These are phyloP conservation scores for Adansonia grandidieri DNA, from an alignment of 441 rosid genomes.

Conservation along the genomic window DNA sequence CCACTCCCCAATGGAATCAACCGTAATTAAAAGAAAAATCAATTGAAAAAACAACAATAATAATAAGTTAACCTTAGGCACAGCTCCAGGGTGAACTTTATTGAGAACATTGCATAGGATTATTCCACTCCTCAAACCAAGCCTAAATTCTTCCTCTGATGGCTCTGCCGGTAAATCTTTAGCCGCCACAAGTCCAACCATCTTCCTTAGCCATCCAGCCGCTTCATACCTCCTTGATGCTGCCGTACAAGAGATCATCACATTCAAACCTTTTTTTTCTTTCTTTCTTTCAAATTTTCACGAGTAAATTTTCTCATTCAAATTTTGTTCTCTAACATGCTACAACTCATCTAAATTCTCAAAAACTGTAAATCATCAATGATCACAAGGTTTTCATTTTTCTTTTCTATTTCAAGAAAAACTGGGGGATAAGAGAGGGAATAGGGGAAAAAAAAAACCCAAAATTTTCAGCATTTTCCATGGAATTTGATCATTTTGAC, in stretches of 20 bases:
- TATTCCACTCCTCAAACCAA: constrained; percentile 78
- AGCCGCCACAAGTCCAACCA: constrained; percentile 11
- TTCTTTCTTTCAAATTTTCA: neutral
- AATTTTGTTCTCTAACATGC: neutral
- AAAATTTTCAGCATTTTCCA: neutral
- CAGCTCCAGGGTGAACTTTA: constrained; percentile 69
- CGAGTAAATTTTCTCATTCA: neutral
- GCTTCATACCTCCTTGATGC: constrained; percentile 35
- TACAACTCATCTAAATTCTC: neutral
- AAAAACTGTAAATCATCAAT: neutral
- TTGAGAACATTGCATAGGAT: constrained; percentile 70
- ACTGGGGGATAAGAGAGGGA: neutral
- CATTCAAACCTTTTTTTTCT: neutral
- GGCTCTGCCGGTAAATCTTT: constrained; percentile 9
- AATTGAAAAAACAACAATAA: neutral
- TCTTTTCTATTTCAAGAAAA: too few relatives aligned
- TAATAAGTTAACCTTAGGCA: constrained; percentile 54
- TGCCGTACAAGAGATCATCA: constrained; percentile 26
- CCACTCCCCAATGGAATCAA: neutral
- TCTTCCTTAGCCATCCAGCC: constrained; percentile 8
- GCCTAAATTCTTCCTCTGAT: constrained; percentile 73
- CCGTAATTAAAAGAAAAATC: neutral
- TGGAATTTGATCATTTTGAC: neutral
- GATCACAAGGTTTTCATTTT: too few relatives aligned
- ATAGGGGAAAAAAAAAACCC: neutral